Evolutionary conservation across 805 yeast genomes (phyloP).

Genomic region (Zygotorulaspora florentina): DNA sequence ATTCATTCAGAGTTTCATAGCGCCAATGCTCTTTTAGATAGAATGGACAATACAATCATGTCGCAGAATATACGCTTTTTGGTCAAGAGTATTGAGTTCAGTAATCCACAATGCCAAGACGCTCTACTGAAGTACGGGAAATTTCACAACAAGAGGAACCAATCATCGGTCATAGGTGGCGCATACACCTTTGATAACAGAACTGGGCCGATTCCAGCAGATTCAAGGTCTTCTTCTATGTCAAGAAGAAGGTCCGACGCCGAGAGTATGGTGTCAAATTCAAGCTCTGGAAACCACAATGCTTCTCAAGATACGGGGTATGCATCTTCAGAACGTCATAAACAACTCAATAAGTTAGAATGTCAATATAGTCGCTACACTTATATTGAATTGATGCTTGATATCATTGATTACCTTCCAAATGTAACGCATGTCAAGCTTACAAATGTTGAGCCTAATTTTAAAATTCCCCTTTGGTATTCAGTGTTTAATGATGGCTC

Average conservation of each 20-base stretch:
- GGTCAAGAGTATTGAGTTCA: slow-evolving; percentile 28
- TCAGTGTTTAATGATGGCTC: slow-evolving; percentile 34
- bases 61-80: slow-evolving; percentile 28
- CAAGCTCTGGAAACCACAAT: slow-evolving; percentile 10
- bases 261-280: slow-evolving; percentile 2
- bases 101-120: slow-evolving; percentile 33
- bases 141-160: slow-evolving; percentile 19
- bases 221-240: slow-evolving; percentile 1
- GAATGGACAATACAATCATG: slow-evolving; percentile 1
- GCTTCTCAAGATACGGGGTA: slow-evolving; percentile 21
- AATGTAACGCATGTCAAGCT: slow-evolving; percentile 42
- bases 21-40: slow-evolving; percentile 12
- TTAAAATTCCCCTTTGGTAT: slow-evolving; percentile 47
- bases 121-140: slow-evolving; percentile 33
- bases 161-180: slow-evolving; percentile 26
- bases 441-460: slow-evolving; percentile 48
- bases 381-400: slow-evolving; percentile 38
- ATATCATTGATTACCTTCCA: slow-evolving; percentile 44
- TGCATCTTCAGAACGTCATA: not conserved
- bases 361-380: slow-evolving; percentile 25
- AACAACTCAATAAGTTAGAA: slow-evolving; percentile 19
- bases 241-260: slow-evolving; percentile 4
- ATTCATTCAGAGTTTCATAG: slow-evolving; percentile 32
- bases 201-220: not conserved
- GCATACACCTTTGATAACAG: slow-evolving; percentile 18